phyloP scores from a whole-genome alignment of 2,329 filamentous ascomycete genomes.

The Lithohypha guttulata region DNA sequence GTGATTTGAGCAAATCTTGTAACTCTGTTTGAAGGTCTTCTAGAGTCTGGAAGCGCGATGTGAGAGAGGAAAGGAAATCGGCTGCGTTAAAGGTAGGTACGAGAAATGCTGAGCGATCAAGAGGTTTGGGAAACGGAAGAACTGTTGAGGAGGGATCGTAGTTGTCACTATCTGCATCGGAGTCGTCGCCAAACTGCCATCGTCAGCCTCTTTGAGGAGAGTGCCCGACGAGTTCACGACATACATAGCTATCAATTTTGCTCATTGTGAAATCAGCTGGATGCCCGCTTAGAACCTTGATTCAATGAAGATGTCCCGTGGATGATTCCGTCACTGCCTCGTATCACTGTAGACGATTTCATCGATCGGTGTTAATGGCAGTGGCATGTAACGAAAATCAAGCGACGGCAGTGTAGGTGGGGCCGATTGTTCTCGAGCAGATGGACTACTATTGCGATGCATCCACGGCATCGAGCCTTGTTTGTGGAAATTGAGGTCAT shows the following conservation, averaged over 20 bases:
- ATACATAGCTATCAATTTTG: not conserved
- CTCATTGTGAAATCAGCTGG: conserved; percentile 1
- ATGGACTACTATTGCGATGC: too few relatives aligned
- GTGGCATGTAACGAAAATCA: too few relatives aligned
- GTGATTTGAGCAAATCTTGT: conserved; percentile 63
- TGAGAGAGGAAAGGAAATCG: conserved; percentile 69
- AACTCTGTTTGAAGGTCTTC: conserved; percentile 85
- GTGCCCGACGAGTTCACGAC: not conserved
- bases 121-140: conserved; percentile 78
- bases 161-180: conserved; percentile 43
- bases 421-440: too few relatives aligned
- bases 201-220: conserved; percentile 33
- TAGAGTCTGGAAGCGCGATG: conserved; percentile 85
- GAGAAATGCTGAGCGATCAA: conserved; percentile 75
- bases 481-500: too few relatives aligned
- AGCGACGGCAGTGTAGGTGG: too few relatives aligned
- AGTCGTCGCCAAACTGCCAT: conserved; percentile 21
- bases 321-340: not conserved
- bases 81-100: conserved; percentile 65
- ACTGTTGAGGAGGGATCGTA: conserved; percentile 37
- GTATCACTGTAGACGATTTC: too few relatives aligned
- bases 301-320: not conserved
- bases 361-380: too few relatives aligned
- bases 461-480: too few relatives aligned
- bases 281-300: not conserved